These are phyloP conservation scores for Ceriops zippeliana DNA, from an alignment of 345 rosid genomes.

Conservation along the genomic window DNA sequence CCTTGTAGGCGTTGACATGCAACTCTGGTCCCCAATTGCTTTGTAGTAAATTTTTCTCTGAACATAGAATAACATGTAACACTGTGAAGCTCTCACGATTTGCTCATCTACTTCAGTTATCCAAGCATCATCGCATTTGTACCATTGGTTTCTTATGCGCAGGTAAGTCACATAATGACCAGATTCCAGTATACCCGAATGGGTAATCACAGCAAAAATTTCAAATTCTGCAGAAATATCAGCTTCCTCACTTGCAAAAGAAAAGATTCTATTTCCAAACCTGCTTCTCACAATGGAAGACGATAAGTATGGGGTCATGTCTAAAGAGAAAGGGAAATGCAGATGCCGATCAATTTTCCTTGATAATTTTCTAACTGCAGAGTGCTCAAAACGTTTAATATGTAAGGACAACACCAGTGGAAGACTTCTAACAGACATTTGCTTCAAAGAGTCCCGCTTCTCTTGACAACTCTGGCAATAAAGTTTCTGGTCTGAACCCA, in stretches of 20 bases:
- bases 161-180: conserved; percentile 30
- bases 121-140: conserved; percentile 33
- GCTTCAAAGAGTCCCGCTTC: conserved; percentile 23
- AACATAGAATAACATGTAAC: conserved; percentile 30
- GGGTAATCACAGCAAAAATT: conserved; percentile 28
- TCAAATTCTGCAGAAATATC: conserved; percentile 25
- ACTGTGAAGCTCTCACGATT: conserved; percentile 27
- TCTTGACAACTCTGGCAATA: conserved; percentile 29
- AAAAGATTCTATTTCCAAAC: conserved; percentile 25
- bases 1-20: conserved; percentile 30
- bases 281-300: conserved; percentile 25
- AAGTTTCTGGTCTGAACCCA: conserved; percentile 28
- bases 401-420: conserved; percentile 33
- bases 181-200: conserved; percentile 29
- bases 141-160: conserved; percentile 29
- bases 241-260: conserved; percentile 20
- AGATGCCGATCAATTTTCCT: conserved; percentile 26
- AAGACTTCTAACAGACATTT: conserved; percentile 26
- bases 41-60: conserved; percentile 36
- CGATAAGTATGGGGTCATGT: conserved; percentile 26
- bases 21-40: conserved; percentile 38
- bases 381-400: conserved; percentile 31
- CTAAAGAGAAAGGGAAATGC: conserved; percentile 27
- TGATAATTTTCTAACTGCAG: conserved; percentile 14
- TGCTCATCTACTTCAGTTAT: conserved; percentile 27